Evolutionary conservation across 768 basidiomycete species (phyloP).

Genomic region (Royoungia palumana): DNA sequence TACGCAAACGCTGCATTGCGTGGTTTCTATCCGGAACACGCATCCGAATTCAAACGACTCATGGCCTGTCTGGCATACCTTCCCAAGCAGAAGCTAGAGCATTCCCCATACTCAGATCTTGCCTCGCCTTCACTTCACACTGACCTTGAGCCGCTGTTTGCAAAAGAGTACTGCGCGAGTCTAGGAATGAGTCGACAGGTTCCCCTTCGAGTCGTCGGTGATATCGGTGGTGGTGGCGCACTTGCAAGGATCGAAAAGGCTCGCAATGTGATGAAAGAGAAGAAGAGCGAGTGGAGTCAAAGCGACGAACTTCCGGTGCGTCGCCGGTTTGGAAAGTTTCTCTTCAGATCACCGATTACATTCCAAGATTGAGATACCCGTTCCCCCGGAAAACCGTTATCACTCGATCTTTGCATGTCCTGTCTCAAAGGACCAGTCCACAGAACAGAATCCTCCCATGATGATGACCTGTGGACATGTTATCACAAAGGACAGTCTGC

Average conservation of each 20-base stretch:
- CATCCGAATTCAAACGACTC: slow-evolving; percentile 64
- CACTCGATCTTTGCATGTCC: slow-evolving; percentile 98
- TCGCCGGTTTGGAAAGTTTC: background rate
- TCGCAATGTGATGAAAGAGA: slow-evolving; percentile 86
- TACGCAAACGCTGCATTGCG: slow-evolving; percentile 72
- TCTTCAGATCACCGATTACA: background rate
- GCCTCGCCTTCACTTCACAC: slow-evolving; percentile 68
- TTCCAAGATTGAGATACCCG: slow-evolving; percentile 85
- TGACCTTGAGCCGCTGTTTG: slow-evolving; percentile 79
- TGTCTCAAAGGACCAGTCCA: slow-evolving; percentile 96
- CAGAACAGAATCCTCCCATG: slow-evolving; percentile 92
- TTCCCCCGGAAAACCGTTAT: slow-evolving; percentile 83
- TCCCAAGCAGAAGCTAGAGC: slow-evolving; percentile 60
- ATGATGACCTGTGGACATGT: slow-evolving; percentile 98
- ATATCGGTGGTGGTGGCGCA: slow-evolving; percentile 90
- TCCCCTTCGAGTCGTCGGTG: slow-evolving; percentile 84
- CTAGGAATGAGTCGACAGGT: slow-evolving; percentile 88
- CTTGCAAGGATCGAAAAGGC: slow-evolving; percentile 93
- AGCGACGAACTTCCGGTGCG: slow-evolving; percentile 83
- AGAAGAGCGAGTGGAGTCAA: slow-evolving; percentile 90
- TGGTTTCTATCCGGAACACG: slow-evolving; percentile 60
- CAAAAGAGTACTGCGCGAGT: slow-evolving; percentile 84
- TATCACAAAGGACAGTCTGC: slow-evolving; percentile 86
- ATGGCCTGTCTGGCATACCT: slow-evolving; percentile 69
- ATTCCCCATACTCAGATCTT: slow-evolving; percentile 74